phyloP scores from a whole-genome alignment of 208 protist genomes.

The Endotrypanum monterogeii region DNA sequence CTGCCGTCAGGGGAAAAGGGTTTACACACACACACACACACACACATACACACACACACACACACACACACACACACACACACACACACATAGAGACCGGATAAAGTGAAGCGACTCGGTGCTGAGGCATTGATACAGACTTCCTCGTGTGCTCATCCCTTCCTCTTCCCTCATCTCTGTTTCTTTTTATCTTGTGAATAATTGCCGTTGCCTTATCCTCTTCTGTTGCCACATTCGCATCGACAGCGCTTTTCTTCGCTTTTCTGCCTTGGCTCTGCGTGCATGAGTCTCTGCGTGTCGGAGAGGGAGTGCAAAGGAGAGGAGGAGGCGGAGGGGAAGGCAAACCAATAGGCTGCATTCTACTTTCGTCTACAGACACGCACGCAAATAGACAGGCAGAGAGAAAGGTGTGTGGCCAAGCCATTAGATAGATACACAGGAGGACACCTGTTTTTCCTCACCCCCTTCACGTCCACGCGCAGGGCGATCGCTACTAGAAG shows the following conservation, averaged over 20 bases:
- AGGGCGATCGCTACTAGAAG: not conserved
- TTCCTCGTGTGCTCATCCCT: not conserved
- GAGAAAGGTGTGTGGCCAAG: not conserved
- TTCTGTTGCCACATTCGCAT: not conserved
- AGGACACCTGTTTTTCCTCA: too few species aligned
- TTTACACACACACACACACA: not conserved
- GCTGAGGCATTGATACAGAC: not conserved
- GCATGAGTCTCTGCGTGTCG: not conserved
- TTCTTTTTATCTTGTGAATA: not conserved
- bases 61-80: not conserved
- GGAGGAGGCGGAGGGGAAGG: too few species aligned
- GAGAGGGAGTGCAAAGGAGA: not conserved
- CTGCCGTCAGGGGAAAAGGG: too few species aligned
- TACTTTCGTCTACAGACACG: not conserved
- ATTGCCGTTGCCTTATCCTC: not conserved
- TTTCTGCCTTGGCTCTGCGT: not conserved
- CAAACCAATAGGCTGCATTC: too few species aligned
- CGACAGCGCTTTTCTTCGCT: not conserved
- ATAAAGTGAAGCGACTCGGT: not conserved
- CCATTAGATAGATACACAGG: not conserved
- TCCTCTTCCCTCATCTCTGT: too few species aligned
- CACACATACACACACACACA: not conserved
- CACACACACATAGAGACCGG: not conserved
- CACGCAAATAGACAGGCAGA: not conserved
- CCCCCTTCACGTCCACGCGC: not conserved